phyloP scores from a whole-genome alignment of 257 asterid species.

The Paraleonurus japonicus region DNA sequence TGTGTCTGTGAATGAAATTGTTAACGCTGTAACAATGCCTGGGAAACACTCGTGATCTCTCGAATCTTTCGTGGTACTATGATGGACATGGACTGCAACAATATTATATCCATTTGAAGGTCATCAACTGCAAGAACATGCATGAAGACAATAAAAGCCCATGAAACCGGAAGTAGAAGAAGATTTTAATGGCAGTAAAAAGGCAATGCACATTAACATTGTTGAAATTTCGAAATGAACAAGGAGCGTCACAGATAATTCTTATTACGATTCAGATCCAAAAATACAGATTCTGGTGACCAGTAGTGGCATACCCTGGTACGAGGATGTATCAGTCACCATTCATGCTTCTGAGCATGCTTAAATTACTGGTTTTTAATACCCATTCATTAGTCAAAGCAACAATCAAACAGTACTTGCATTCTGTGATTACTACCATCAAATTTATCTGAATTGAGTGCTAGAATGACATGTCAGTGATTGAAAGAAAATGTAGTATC shows the following conservation, averaged over 20 bases:
- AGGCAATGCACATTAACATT: neutral
- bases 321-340: too few species aligned
- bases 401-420: too few species aligned
- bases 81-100: slow-evolving; percentile 37
- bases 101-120: slow-evolving; percentile 40
- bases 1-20: slow-evolving; percentile 27
- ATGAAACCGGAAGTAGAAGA: slow-evolving; percentile 8
- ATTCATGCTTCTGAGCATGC: too few species aligned
- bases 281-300: too few species aligned
- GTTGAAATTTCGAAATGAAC: neutral
- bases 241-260: neutral
- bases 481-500: neutral
- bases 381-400: too few species aligned
- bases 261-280: neutral
- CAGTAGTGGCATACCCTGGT: too few species aligned
- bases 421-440: too few species aligned
- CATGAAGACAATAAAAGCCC: slow-evolving; percentile 14
- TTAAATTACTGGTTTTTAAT: too few species aligned
- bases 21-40: slow-evolving; percentile 32
- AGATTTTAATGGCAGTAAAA: neutral
- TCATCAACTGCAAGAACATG: slow-evolving; percentile 54
- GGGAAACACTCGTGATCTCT: slow-evolving; percentile 27
- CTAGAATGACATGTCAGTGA: neutral
- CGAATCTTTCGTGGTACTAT: slow-evolving; percentile 36
- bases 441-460: neutral